Evolutionary conservation across 805 yeast genomes (phyloP).

Genomic region (Wickerhamiella lipophila): DNA sequence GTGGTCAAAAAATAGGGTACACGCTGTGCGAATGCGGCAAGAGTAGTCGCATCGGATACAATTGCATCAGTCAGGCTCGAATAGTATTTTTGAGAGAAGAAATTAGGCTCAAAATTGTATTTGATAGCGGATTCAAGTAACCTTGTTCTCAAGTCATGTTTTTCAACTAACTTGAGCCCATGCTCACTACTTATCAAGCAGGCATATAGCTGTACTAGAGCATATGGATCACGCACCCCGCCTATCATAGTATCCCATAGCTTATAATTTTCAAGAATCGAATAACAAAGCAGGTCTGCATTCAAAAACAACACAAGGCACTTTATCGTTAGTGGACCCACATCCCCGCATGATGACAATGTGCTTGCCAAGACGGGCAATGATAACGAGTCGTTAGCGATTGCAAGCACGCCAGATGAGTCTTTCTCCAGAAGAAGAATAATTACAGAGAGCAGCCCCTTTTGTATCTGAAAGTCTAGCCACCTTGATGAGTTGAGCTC

Average conservation of each 20-base stretch:
- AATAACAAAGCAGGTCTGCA: neutral
- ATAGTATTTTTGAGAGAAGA: neutral
- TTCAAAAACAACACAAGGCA: neutral
- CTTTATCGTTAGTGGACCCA: neutral
- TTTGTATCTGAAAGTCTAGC: neutral
- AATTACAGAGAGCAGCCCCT: neutral
- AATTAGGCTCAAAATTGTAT: neutral
- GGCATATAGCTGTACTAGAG: neutral
- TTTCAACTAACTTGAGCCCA: neutral
- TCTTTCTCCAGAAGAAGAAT: neutral
- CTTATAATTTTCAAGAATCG: neutral
- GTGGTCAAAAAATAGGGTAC: neutral
- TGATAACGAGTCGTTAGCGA: neutral
- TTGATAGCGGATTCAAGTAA: neutral
- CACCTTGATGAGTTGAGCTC: neutral
- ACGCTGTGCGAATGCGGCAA: neutral
- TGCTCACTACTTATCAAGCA: neutral
- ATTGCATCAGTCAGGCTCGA: neutral
- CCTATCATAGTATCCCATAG: neutral
- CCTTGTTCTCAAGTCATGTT: neutral
- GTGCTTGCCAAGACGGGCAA: neutral
- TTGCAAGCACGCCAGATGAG: neutral
- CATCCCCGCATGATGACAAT: neutral
- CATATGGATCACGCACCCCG: neutral
- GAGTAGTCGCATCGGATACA: neutral